These are phyloP conservation scores for Suillus subalutaceus DNA, from an alignment of 768 basidiomycete species.

Conservation along the genomic window DNA sequence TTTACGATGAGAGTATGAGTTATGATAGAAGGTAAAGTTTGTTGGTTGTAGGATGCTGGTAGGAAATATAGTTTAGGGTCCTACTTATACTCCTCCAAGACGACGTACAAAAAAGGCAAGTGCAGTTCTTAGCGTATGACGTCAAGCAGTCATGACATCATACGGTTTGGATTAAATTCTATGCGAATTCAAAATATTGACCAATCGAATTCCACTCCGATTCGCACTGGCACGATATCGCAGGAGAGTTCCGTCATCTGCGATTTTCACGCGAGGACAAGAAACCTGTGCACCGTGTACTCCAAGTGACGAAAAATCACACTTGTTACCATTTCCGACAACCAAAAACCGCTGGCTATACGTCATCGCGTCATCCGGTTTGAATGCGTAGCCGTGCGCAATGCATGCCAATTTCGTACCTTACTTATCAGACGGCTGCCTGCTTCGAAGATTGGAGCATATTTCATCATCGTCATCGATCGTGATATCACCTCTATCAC, in stretches of 20 bases:
- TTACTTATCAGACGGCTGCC: background rate
- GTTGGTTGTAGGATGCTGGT: constrained; percentile 15
- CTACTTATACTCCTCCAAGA: constrained; percentile 31
- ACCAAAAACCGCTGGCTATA: too few relatives aligned
- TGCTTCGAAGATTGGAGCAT: background rate
- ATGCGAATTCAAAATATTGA: background rate
- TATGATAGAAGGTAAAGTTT: constrained; percentile 10
- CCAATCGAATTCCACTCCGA: too few relatives aligned
- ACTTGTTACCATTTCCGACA: too few relatives aligned
- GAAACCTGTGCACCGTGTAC: background rate
- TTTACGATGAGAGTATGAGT: constrained; percentile 14
- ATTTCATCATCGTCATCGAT: background rate
- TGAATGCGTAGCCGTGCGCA: background rate
- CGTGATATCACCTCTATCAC: background rate
- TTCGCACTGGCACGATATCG: background rate
- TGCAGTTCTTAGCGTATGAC: constrained; percentile 26
- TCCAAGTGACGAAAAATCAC: background rate
- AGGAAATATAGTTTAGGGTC: background rate
- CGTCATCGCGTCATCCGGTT: background rate
- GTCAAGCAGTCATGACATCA: constrained; percentile 32
- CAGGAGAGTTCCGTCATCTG: background rate
- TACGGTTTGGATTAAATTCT: constrained; percentile 12
- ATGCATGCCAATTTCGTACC: background rate
- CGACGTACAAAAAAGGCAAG: constrained; percentile 33
- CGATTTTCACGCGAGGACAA: background rate